Evolutionary conservation across 345 rosid genomes (phyloP).

Genomic region (Pelargonium nanum): DNA sequence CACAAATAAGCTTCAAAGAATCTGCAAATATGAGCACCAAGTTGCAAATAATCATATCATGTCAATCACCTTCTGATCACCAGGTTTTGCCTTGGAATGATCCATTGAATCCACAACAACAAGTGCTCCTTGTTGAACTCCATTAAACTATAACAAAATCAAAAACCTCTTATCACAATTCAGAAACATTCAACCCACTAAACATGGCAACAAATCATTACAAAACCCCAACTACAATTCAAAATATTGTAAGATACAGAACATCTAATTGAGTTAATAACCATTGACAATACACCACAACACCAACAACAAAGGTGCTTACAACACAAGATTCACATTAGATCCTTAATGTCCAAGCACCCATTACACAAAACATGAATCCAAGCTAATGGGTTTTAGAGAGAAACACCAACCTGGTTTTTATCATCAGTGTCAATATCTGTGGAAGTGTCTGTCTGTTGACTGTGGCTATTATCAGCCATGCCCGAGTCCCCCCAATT

Average conservation of each 20-base stretch:
- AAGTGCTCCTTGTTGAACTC: slow-evolving; percentile 32
- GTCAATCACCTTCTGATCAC: slow-evolving; percentile 57
- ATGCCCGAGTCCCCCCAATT: slow-evolving; percentile 69
- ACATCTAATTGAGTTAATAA: neutral
- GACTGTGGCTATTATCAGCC: slow-evolving; percentile 54
- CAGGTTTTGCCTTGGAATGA: slow-evolving; percentile 40
- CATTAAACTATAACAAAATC: slow-evolving; percentile 14
- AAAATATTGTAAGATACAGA: neutral
- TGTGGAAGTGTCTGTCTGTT: slow-evolving; percentile 76
- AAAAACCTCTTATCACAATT: neutral
- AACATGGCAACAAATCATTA: neutral
- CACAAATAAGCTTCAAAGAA: neutral
- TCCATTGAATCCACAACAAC: slow-evolving; percentile 47
- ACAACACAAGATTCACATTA: neutral
- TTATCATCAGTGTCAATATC: slow-evolving; percentile 72
- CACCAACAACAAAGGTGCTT: too few species aligned
- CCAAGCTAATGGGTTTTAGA: neutral
- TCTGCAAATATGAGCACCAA: neutral
- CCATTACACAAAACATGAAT: neutral
- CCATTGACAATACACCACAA: neutral
- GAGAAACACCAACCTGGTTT: slow-evolving; percentile 36
- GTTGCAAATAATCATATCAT: neutral
- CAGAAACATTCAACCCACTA: slow-evolving; percentile 16
- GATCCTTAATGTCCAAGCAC: neutral
- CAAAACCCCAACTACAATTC: neutral